Percentiles rank a stretch among this genome's conserved stretches.
Conservation (phyloP, 495 filamentous ascomycete species). For the Neurospora tetrasperma region DNA sequence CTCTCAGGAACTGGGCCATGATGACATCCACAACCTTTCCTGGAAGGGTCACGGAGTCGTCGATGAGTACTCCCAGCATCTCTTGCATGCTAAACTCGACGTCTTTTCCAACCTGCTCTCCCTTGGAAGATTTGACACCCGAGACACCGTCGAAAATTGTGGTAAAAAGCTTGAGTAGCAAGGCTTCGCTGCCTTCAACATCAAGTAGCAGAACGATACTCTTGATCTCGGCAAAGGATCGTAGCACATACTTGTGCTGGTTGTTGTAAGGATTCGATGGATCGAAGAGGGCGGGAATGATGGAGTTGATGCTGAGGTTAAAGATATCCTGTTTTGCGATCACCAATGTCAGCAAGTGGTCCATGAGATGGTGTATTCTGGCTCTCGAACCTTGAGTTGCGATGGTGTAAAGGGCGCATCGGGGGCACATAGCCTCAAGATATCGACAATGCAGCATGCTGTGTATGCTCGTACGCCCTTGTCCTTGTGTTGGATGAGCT, state of each 20-base stretch:
- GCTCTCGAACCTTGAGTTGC: constrained; percentile 68
- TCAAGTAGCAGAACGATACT: constrained; percentile 92
- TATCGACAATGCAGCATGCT: constrained; percentile 84
- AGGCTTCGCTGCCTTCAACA: constrained; percentile 62
- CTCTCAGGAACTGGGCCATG: constrained; percentile 87
- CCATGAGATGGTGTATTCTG: neutral
- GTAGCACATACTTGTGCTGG: constrained; percentile 82
- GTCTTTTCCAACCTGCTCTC: constrained; percentile 76
- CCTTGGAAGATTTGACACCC: constrained; percentile 58
- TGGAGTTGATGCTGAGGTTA: constrained; percentile 69
- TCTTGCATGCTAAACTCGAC: constrained; percentile 87
- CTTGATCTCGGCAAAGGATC: constrained; percentile 84
- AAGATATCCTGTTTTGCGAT: constrained; percentile 67
- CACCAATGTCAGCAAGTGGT: constrained; percentile 6
- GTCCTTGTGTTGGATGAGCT: constrained; percentile 83
- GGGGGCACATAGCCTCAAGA: constrained; percentile 86
- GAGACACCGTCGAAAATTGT: constrained; percentile 89
- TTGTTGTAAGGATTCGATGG: constrained; percentile 84
- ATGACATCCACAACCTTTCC: constrained; percentile 83
- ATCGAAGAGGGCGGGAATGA: constrained; percentile 78
- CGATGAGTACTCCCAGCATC: constrained; percentile 72
- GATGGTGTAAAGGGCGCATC: constrained; percentile 86
- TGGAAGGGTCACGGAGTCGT: constrained; percentile 74
- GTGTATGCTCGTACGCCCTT: constrained; percentile 82
- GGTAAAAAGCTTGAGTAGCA: constrained; percentile 73